phyloP scores from a whole-genome alignment of 2,329 filamentous ascomycete genomes.

The Nothophoma quercina region DNA sequence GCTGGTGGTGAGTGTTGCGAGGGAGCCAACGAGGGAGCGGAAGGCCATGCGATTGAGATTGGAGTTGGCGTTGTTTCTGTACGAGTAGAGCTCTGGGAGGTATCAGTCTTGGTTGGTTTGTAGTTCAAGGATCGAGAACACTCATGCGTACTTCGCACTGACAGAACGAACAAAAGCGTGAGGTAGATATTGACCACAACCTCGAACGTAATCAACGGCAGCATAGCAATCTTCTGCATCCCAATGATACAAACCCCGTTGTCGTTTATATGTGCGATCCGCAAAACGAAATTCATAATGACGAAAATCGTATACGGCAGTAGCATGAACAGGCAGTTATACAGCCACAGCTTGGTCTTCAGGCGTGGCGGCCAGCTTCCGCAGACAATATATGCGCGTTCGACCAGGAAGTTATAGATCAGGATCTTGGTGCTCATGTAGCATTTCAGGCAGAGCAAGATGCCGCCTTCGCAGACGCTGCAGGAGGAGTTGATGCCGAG shows the following conservation, averaged over 20 bases:
- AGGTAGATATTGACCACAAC: constrained; percentile 68
- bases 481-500: constrained; percentile 63
- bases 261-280: constrained; percentile 62
- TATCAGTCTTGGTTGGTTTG: not conserved
- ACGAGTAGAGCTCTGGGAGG: constrained; percentile 62
- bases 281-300: constrained; percentile 65
- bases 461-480: constrained; percentile 63
- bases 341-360: constrained; percentile 65
- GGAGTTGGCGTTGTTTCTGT: constrained; percentile 56
- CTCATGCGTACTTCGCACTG: constrained; percentile 64
- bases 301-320: constrained; percentile 54
- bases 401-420: constrained; percentile 71
- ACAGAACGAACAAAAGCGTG: constrained; percentile 69
- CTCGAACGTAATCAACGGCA: constrained; percentile 69
- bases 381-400: constrained; percentile 70
- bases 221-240: constrained; percentile 65
- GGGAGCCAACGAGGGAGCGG: constrained; percentile 67
- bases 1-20: constrained; percentile 65
- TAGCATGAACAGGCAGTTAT: constrained; percentile 68
- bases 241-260: constrained; percentile 68
- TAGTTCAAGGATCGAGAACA: not conserved
- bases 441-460: constrained; percentile 67
- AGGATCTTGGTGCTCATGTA: constrained; percentile 72
- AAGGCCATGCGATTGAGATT: constrained; percentile 61
- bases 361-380: constrained; percentile 60